A percentile compares a stretch with the other conserved stretches of the same genome.
These are phyloP conservation scores for Gossypium davidsonii DNA, from an alignment of 441 rosid species.

Conservation along the genomic window DNA sequence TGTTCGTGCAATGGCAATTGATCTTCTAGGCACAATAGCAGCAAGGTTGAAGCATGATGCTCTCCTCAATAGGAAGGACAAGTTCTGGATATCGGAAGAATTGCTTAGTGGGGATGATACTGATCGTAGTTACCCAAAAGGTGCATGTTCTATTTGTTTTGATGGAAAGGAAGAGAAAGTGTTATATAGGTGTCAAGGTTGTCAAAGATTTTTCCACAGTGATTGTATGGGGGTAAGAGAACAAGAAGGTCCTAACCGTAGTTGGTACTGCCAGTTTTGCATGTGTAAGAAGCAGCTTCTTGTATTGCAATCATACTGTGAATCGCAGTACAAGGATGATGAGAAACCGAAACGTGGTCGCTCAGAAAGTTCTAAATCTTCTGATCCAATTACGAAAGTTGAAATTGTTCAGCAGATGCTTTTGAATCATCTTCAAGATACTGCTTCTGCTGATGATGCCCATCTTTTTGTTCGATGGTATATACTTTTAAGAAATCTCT, in stretches of 20 bases:
- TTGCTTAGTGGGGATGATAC: constrained; percentile 41
- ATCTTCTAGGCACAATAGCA: constrained; percentile 89
- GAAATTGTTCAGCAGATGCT: constrained; percentile 91
- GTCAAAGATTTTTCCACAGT: constrained; percentile 75
- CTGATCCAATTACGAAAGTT: constrained; percentile 45
- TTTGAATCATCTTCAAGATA: constrained; percentile 87
- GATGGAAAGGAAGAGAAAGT: constrained; percentile 56
- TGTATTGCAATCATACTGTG: constrained; percentile 74
- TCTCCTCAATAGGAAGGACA: constrained; percentile 46
- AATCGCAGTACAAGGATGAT: constrained; percentile 48
- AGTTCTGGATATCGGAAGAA: constrained; percentile 64
- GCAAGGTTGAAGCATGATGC: constrained; percentile 88
- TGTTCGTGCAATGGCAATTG: constrained; percentile 94
- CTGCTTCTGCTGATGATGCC: constrained; percentile 67
- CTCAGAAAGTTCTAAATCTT: constrained; percentile 32
- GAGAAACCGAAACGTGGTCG: constrained; percentile 23
- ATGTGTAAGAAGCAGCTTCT: constrained; percentile 79
- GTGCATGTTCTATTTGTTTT: constrained; percentile 65
- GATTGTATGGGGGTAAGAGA: constrained; percentile 91
- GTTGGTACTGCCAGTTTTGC: constrained; percentile 86
- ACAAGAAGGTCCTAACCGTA: constrained; percentile 58
- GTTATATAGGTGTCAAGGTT: constrained; percentile 69
- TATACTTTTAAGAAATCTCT: constrained; percentile 23
- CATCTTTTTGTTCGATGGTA: constrained; percentile 90
- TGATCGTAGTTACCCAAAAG: constrained; percentile 42